Conservation (phyloP, 805 yeast genomes). For the Candida multigemmis region DNA sequence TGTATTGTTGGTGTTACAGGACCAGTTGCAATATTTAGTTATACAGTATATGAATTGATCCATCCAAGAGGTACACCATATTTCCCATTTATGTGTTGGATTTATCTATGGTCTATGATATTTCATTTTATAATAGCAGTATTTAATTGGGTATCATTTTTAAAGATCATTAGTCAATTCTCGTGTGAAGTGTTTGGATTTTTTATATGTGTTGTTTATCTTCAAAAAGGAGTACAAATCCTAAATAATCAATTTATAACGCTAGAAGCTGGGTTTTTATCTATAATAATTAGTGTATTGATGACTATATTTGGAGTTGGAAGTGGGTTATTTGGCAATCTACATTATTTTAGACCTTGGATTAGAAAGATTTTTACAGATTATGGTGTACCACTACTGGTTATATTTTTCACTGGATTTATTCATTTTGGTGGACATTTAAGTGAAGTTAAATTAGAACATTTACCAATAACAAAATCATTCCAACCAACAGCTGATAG, state of each 20-base stretch:
- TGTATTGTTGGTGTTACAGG: slow-evolving; percentile 98
- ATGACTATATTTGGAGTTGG: slow-evolving; percentile 74
- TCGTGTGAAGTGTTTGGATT: slow-evolving; percentile 93
- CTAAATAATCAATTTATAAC: slow-evolving; percentile 57
- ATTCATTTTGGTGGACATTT: slow-evolving; percentile 84
- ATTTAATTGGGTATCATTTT: slow-evolving; percentile 54
- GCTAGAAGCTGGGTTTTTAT: slow-evolving; percentile 54
- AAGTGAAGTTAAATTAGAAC: slow-evolving; percentile 44
- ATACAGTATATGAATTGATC: slow-evolving; percentile 74
- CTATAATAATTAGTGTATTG: slow-evolving; percentile 63
- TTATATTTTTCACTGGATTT: slow-evolving; percentile 87
- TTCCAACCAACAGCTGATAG: slow-evolving; percentile 61
- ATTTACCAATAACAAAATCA: slow-evolving; percentile 61
- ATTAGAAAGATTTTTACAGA: slow-evolving; percentile 70
- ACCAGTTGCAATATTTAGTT: slow-evolving; percentile 86
- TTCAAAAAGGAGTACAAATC: slow-evolving; percentile 86
- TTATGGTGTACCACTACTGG: slow-evolving; percentile 76
- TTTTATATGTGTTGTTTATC: slow-evolving; percentile 79
- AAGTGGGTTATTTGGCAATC: slow-evolving; percentile 47
- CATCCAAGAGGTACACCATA: slow-evolving; percentile 45
- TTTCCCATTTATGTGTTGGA: slow-evolving; percentile 95
- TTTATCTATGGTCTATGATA: slow-evolving; percentile 83
- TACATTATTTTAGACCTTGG: slow-evolving; percentile 52
- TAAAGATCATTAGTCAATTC: slow-evolving; percentile 67
- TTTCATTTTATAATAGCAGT: slow-evolving; percentile 70